Conservation (phyloP, 2,329 filamentous ascomycete genomes). For the Pseudomassariella vexata region DNA sequence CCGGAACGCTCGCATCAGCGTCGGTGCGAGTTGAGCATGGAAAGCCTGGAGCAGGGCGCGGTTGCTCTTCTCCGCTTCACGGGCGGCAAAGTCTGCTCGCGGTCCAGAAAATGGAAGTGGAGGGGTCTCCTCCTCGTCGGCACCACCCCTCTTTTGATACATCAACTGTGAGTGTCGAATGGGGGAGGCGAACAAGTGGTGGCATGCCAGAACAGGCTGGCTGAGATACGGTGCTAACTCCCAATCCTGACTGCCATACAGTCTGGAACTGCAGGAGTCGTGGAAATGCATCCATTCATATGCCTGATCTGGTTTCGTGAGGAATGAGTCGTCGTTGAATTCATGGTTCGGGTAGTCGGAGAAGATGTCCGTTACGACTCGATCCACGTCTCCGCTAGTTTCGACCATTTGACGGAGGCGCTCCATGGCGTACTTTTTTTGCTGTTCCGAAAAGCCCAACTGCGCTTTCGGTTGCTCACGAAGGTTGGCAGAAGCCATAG, state of each 20-base stretch:
- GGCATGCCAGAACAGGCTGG: constrained; percentile 82
- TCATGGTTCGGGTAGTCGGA: constrained; percentile 78
- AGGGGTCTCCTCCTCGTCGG: constrained; percentile 42
- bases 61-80: constrained; percentile 76
- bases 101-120: constrained; percentile 74
- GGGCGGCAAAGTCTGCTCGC: constrained; percentile 73
- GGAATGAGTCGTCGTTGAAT: constrained; percentile 87
- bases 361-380: constrained; percentile 79
- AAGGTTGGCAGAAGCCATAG: constrained; percentile 35
- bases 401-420: constrained; percentile 71
- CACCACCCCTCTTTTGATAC: constrained; percentile 38
- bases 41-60: constrained; percentile 67
- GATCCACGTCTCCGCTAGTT: constrained; percentile 71
- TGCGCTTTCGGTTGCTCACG: constrained; percentile 52
- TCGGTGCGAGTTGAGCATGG: constrained; percentile 65
- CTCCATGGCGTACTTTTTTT: constrained; percentile 67
- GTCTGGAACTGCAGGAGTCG: constrained; percentile 62
- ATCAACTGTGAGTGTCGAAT: constrained; percentile 38
- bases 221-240: constrained; percentile 84
- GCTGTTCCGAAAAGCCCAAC: constrained; percentile 66
- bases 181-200: constrained; percentile 80
- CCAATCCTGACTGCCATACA: constrained; percentile 87
- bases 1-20: constrained; percentile 71
- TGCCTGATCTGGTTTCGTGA: constrained; percentile 73
- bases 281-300: constrained; percentile 74